Base-by-base conservation (phyloP, 1,139 yeast genomes). In the Pneumocystis wakefieldiae region DNA sequence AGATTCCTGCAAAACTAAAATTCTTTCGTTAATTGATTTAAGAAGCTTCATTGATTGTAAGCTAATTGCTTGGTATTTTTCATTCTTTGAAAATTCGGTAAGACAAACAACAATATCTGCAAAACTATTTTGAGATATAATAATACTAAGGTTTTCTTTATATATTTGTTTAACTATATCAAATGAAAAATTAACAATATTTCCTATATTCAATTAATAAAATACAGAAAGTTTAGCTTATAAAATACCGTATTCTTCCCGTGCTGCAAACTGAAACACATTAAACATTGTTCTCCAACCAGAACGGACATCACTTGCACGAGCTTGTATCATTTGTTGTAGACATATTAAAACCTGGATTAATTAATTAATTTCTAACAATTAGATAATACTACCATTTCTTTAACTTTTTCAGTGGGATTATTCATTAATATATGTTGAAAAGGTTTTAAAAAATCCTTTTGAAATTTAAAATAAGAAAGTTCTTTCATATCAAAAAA, bases 241-340 rank as follows among this genome's bases (percentile, higher is more conserved):
- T 65, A 55, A 65, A 57, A 39, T 60, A 62, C 59, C 69, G 62
- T 69, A 76, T 62, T 75, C 76, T 59, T 80, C 84, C 61, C 75
- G 77, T 0, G 88, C 87, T 2, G 87, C 87, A 36, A 80, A 82
- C 0, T 83, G 78, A 68, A 91, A 82, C 0, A 90, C 89, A 32
- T 84, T 85, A 70, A 92, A 84, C 66, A 94, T 85, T 0, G 97
- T 85, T 67, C 83, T 83, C 99, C 99, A 94, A 58, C 99, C 99
- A 39, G 97, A 90, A 72, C 83, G 86, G 66, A 94, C 87, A 66
- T 82, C 81, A 5, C 75, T 76, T 6, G 92, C 83, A 70, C 91
- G 86, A 17, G 92, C 85, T 66, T 83, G 78, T 61, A 92, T 83
- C 85, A 94, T 86, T 71, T 89, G 92, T 69, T 85, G 83, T 69